phyloP scores from a whole-genome alignment of 176 grass and related monocot species.

The Triticum monococcum region DNA sequence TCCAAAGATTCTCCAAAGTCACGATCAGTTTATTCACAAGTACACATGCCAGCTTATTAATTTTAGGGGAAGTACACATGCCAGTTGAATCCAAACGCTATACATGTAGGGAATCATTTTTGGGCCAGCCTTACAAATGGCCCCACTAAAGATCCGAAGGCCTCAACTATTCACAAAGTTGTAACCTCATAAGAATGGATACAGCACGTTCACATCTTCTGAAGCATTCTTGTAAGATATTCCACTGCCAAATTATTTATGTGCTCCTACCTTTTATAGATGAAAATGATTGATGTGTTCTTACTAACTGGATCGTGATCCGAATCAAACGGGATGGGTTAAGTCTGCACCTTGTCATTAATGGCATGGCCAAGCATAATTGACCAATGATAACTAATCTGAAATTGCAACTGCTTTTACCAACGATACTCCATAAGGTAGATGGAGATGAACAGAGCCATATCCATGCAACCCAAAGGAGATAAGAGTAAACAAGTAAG shows the following conservation, averaged over 20 bases:
- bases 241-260: not conserved
- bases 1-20: too few relatives aligned
- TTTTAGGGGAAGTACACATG: conserved; percentile 4
- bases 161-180: conserved; percentile 3
- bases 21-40: not conserved
- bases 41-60: not conserved
- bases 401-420: not conserved
- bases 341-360: conserved; percentile 25
- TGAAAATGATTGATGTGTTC: too few relatives aligned
- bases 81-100: conserved; percentile 19
- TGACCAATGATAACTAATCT: conserved; percentile 27
- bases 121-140: not conserved
- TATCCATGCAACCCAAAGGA: not conserved
- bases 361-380: conserved; percentile 13
- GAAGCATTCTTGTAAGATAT: not conserved
- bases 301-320: not conserved
- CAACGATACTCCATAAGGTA: not conserved
- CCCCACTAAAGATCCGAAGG: conserved; percentile 18
- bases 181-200: conserved; percentile 4
- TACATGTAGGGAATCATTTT: not conserved
- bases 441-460: not conserved
- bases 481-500: not conserved
- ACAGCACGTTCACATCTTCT: not conserved
- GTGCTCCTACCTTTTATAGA: not conserved
- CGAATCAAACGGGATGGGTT: not conserved